Percentiles rank a stretch among this genome's conserved stretches.
These are phyloP conservation scores for Calonectria hongkongensis DNA, from an alignment of 2,329 filamentous ascomycete genomes.

Conservation along the genomic window DNA sequence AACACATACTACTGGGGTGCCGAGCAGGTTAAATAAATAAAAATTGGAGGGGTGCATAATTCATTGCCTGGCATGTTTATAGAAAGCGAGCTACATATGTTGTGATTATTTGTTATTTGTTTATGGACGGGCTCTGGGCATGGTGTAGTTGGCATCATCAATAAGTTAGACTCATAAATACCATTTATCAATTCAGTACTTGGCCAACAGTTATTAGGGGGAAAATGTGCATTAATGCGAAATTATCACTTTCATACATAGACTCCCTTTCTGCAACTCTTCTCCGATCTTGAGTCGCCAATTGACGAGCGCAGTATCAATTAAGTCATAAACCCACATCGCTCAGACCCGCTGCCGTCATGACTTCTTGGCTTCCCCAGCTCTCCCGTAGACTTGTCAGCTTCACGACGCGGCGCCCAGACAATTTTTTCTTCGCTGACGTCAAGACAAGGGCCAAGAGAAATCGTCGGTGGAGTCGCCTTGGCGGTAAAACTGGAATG, in stretches of 20 bases:
- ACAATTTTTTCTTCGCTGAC: constrained; percentile 4
- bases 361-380: constrained; percentile 22
- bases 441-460: constrained; percentile 17
- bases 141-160: not conserved
- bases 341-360: constrained; percentile 17
- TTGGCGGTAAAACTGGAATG: not conserved
- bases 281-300: constrained; percentile 4
- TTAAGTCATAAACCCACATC: constrained; percentile 32
- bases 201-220: not conserved
- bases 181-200: not conserved
- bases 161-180: constrained; percentile 15
- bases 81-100: constrained; percentile 22
- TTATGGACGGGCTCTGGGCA: not conserved
- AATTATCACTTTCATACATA: too few species aligned
- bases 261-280: not conserved
- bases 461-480: not conserved
- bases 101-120: constrained; percentile 5
- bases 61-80: constrained; percentile 3
- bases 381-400: not conserved
- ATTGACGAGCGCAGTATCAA: constrained; percentile 15
- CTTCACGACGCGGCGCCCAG: constrained; percentile 1
- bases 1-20: constrained; percentile 74
- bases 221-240: too few species aligned
- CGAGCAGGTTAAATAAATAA: constrained; percentile 45
- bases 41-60: not conserved